A percentile compares a stretch with the other conserved stretches of the same genome.
These are phyloP conservation scores for Linum usitatissimum DNA, from an alignment of 345 rosid species.

Conservation along the genomic window DNA sequence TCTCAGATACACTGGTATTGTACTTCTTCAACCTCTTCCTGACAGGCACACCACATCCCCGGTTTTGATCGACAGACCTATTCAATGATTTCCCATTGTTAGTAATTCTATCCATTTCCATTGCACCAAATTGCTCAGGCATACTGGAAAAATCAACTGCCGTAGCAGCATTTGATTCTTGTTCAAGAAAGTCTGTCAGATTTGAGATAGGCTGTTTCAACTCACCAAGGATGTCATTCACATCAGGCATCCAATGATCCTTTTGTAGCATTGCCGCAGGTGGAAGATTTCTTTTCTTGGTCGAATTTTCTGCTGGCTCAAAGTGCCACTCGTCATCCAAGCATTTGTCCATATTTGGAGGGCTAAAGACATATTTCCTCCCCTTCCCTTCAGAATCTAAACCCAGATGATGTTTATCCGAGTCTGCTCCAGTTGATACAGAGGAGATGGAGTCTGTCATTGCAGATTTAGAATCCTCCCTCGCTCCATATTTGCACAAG, in stretches of 20 bases:
- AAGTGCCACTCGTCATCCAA: slow-evolving; percentile 34
- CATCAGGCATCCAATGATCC: slow-evolving; percentile 33
- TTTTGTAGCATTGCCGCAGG: slow-evolving; percentile 22
- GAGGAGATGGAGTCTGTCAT: slow-evolving; percentile 91
- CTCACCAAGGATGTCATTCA: slow-evolving; percentile 27
- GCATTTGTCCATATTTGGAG: slow-evolving; percentile 22
- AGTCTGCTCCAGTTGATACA: slow-evolving; percentile 63
- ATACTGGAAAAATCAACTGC: slow-evolving; percentile 21
- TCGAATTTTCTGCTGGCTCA: slow-evolving; percentile 26
- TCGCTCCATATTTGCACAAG: slow-evolving; percentile 66
- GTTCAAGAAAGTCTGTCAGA: slow-evolving; percentile 26
- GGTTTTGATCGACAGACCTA: slow-evolving; percentile 20
- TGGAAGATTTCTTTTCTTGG: slow-evolving; percentile 25
- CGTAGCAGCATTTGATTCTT: slow-evolving; percentile 21
- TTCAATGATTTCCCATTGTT: slow-evolving; percentile 20
- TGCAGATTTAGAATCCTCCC: slow-evolving; percentile 83
- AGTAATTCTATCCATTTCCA: slow-evolving; percentile 15
- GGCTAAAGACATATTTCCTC: slow-evolving; percentile 18
- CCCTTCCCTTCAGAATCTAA: slow-evolving; percentile 35
- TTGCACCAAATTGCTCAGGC: slow-evolving; percentile 11
- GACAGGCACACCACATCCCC: slow-evolving; percentile 21
- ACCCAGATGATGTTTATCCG: slow-evolving; percentile 36
- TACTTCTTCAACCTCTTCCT: slow-evolving; percentile 20
- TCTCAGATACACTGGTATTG: slow-evolving; percentile 22
- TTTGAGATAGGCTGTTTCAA: slow-evolving; percentile 25